phyloP scores from a whole-genome alignment of 106 monocot species.

The Allium fistulosum region DNA sequence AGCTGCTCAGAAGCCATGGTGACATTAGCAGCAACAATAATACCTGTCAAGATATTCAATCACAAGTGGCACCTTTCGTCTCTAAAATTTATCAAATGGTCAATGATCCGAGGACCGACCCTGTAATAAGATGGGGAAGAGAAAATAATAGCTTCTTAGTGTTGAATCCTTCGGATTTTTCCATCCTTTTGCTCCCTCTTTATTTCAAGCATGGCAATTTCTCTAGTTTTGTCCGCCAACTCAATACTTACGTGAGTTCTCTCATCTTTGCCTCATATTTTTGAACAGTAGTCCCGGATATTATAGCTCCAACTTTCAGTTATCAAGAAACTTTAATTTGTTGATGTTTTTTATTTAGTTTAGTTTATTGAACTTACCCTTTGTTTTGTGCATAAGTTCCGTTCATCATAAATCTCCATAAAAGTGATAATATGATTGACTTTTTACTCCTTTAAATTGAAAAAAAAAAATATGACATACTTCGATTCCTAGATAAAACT shows the following conservation, averaged over 20 bases:
- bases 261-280: neutral
- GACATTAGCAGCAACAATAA: neutral
- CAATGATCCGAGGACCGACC: conserved; percentile 3
- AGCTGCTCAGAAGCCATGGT: too few species aligned
- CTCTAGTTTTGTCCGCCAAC: conserved; percentile 48
- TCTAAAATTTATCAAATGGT: conserved; percentile 15
- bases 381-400: too few species aligned
- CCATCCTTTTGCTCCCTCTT: conserved; percentile 24
- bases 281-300: neutral
- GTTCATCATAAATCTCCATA: neutral
- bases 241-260: conserved; percentile 32
- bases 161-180: conserved; percentile 5
- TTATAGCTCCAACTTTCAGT: neutral
- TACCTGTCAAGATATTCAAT: neutral
- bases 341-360: neutral
- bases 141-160: conserved; percentile 11
- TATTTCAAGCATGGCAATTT: conserved; percentile 52
- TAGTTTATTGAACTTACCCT: neutral
- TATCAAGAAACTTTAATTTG: neutral
- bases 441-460: neutral
- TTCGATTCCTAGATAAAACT: too few species aligned
- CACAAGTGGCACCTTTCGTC: conserved; percentile 11
- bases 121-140: conserved; percentile 11
- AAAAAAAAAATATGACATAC: neutral
- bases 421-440: neutral